Evolutionary conservation across 306 rosid genomes (phyloP).

Genomic region (Neltuma alba): DNA sequence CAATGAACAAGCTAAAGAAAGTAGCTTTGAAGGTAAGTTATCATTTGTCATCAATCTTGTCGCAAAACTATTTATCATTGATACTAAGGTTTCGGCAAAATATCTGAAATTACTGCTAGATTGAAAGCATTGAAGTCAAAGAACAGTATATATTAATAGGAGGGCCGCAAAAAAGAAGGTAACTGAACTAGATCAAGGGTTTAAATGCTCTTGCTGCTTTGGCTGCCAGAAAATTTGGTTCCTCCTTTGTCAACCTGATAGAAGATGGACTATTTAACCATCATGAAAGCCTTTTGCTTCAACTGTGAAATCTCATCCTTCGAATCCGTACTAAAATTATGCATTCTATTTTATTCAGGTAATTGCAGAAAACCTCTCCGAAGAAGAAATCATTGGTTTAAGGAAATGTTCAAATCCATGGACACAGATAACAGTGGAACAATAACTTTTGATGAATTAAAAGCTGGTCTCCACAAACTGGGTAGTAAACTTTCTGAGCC

Average conservation of each 20-base stretch:
- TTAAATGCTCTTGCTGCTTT: slow-evolving; percentile 10
- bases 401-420: slow-evolving; percentile 97
- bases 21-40: slow-evolving; percentile 85
- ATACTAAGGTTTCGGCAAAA: background rate
- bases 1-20: slow-evolving; percentile 97
- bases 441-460: slow-evolving; percentile 87
- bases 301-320: background rate
- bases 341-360: slow-evolving; percentile 54
- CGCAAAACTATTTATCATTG: too few species aligned
- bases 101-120: slow-evolving; percentile 4
- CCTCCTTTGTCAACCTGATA: background rate
- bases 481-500: slow-evolving; percentile 93
- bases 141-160: background rate
- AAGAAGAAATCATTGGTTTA: slow-evolving; percentile 94
- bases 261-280: background rate
- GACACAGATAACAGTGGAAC: slow-evolving; percentile 98
- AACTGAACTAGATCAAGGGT: slow-evolving; percentile 26
- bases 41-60: slow-evolving; percentile 2
- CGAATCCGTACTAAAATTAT: background rate
- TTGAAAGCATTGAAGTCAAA: background rate
- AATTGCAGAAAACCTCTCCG: slow-evolving; percentile 95
- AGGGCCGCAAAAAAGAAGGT: background rate
- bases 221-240: background rate
- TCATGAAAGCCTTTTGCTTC: background rate
- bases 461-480: slow-evolving; percentile 91